phyloP scores from a whole-genome alignment of 768 basidiomycete genomes.

The Paxillus ammoniavirescens region DNA sequence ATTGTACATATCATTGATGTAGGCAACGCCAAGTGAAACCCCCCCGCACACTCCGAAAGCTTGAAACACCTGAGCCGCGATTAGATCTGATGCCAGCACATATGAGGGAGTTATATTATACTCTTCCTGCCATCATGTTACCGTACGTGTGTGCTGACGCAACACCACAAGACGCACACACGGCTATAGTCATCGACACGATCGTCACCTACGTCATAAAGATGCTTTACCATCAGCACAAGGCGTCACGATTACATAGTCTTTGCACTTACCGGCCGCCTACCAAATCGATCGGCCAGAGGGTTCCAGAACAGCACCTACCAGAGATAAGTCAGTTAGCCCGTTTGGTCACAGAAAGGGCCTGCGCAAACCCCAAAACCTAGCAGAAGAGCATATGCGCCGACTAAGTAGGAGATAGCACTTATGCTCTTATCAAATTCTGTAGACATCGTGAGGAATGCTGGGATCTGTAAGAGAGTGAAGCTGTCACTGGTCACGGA shows the following conservation, averaged over 20 bases:
- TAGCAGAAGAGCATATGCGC: background rate
- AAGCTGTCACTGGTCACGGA: background rate
- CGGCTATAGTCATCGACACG: slow-evolving; percentile 1
- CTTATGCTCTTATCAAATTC: background rate
- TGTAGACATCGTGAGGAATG: slow-evolving; percentile 7
- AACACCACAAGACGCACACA: background rate
- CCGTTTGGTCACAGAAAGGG: background rate
- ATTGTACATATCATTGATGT: background rate
- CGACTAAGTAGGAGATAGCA: background rate
- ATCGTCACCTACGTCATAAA: background rate
- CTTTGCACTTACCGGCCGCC: background rate
- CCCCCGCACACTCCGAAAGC: background rate
- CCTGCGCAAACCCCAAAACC: background rate
- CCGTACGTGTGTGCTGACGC: background rate
- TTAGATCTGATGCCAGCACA: background rate
- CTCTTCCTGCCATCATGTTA: background rate
- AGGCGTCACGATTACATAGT: background rate
- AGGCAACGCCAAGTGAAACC: background rate
- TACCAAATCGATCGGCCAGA: background rate
- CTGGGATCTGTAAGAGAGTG: background rate
- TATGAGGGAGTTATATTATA: background rate
- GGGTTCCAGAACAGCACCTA: background rate
- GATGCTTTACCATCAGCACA: background rate
- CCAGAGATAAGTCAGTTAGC: slow-evolving; percentile 3
- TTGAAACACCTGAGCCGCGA: background rate